Base-by-base conservation (phyloP, 768 basidiomycete genomes). In the Leccinum pellstonianum region DNA sequence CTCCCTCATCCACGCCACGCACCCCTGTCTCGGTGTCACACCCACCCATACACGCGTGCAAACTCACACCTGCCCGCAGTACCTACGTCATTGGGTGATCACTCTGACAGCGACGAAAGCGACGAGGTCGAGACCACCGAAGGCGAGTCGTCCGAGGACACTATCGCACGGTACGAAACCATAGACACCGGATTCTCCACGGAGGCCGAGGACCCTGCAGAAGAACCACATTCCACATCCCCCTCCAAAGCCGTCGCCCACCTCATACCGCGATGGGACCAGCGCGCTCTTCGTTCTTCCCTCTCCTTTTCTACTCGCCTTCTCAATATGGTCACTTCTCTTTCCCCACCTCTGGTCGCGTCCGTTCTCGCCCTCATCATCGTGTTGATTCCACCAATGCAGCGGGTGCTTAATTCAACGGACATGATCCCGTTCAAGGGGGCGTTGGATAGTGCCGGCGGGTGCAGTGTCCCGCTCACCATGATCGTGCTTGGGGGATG, bases 401-500 rank as follows among this genome's bases (percentile, higher is more conserved):
- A 98, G 70, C 83, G 85, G 53, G 69, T 80, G 9, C 79, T 98
- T 55, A 83, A 87, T 25, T 66, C 68, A 15, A 73, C 78, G 5
- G 83, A 86, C 63, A 77, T 91, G 72, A 79, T 77, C 37, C 85
- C 88, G 0, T 70, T 93, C 60, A 89, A 85, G 66, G 83, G 86
- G 29, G 88, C 91, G 0, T 73, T 95, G 52, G 79, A 76, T 2
- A 76, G 77, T 12, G 86, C 88, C 1, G 91, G 93, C 1, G 85
- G 81, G 60, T 93, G 91, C 61, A 87, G 88, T 10, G 88, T 98
- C 61, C 96, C 95, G 0, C 69, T 98, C 27, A 98, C 95, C 2
- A 78, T 97, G 25, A 81, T 98, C 57, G 93, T 97, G 6, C 86
- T 98, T 47, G 95, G 95, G 11, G 94, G 91, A 14, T 98, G 95